Evolutionary conservation across 768 basidiomycete species (phyloP), one percentile per base, ranked within the genome.

Genomic region (Lactifluus pinguis): DNA sequence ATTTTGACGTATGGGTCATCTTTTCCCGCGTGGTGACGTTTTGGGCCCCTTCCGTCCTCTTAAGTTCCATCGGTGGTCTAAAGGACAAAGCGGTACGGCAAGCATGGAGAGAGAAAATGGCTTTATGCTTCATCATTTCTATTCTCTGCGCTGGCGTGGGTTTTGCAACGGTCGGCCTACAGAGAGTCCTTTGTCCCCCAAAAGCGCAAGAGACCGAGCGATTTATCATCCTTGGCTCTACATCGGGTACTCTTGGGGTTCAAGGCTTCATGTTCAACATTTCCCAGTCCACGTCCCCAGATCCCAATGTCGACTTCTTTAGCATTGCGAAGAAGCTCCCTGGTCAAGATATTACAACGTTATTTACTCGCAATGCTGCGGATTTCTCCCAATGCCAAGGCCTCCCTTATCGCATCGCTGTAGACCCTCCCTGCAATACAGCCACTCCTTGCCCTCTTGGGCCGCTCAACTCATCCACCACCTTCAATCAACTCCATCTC

Each of bases 41-140:
- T 71, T 98, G 93, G 93, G 95, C 91, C 2, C 94, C 95, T 29
- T 79, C 82, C 49, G 80, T 87, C 68, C 72, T 92, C 25, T 81
- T 98, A 59, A 73, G 80, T 25, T 82, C 84, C 2, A 44, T 92
- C 11, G 89, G 88, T 59, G 90, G 92, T 49, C 78, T 98, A 71
- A 87, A 82, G 70, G 92, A 95, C 73, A 80, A 81, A 67, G 78
- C 82, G 41, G 79, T 82, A 55, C 78, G 84, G 63, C 92, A 97
- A 72, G 97, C 97, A 1, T 99, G 97, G 97, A 83, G 95, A 69
- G 97, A 99, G 74, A 99, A 98, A 78, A 85, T 95, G 60, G 84
- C 93, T 6, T 78, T 99, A 4, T 98, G 95, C 74, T 84, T 89
- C 72, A 86, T 98, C 69, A 90, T 93, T 53, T 65, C 82, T 59